A percentile compares a stretch with the other conserved stretches of the same genome.
Evolutionary conservation across 345 rosid species (phyloP).

Genomic region (Trapa incisa): DNA sequence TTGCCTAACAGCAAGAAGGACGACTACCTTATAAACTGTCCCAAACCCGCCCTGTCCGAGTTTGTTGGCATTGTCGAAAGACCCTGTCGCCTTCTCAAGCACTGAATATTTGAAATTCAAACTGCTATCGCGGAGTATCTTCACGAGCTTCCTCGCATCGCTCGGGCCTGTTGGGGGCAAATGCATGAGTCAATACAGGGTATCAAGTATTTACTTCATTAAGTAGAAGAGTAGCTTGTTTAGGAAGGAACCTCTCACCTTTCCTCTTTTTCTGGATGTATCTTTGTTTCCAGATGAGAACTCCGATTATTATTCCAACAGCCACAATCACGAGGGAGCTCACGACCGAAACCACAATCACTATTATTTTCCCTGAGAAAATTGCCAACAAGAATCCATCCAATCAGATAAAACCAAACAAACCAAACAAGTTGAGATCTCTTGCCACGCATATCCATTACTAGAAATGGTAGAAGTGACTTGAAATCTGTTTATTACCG

Average conservation of each 20-base stretch:
- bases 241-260: slow-evolving; percentile 22
- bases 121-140: slow-evolving; percentile 64
- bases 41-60: slow-evolving; percentile 98
- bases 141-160: slow-evolving; percentile 52
- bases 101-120: slow-evolving; percentile 86
- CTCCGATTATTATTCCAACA: slow-evolving; percentile 40
- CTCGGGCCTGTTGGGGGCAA: slow-evolving; percentile 33
- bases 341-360: slow-evolving; percentile 54
- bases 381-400: not conserved
- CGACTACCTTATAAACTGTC: slow-evolving; percentile 24
- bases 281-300: slow-evolving; percentile 49
- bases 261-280: slow-evolving; percentile 55
- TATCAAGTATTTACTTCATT: too few relatives aligned
- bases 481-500: slow-evolving; percentile 24
- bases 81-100: slow-evolving; percentile 75
- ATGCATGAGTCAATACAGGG: not conserved
- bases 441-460: not conserved
- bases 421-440: not conserved
- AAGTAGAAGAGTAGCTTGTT: too few relatives aligned
- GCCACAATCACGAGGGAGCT: slow-evolving; percentile 54
- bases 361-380: slow-evolving; percentile 9
- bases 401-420: not conserved
- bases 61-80: slow-evolving; percentile 55
- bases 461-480: too few relatives aligned
- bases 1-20: too few relatives aligned